phyloP scores from a whole-genome alignment of 345 rosid species.

The Aurinia saxatilis region DNA sequence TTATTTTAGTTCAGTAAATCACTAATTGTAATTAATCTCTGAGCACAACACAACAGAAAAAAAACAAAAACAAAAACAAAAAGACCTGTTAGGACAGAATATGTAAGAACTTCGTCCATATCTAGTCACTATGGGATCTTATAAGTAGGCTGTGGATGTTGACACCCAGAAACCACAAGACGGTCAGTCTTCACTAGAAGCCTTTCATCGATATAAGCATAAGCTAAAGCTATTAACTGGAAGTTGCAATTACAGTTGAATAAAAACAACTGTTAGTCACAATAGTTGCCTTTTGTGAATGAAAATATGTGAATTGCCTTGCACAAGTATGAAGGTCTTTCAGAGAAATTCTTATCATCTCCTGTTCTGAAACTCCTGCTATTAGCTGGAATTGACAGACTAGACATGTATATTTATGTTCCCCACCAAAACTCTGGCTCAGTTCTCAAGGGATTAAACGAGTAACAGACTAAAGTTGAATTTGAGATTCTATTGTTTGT shows the following conservation, averaged over 20 bases:
- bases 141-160: background rate
- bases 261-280: background rate
- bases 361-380: conserved; percentile 84
- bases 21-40: background rate
- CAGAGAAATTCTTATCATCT: conserved; percentile 76
- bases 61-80: too few species aligned
- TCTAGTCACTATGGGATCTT: background rate
- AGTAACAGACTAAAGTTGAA: background rate
- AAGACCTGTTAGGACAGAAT: background rate
- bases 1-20: background rate
- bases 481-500: background rate
- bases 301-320: conserved; percentile 12
- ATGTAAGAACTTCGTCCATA: background rate
- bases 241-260: background rate
- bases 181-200: background rate
- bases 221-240: background rate
- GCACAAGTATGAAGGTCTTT: conserved; percentile 95
- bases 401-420: conserved; percentile 52
- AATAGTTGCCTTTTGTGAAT: background rate
- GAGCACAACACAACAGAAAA: background rate
- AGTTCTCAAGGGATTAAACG: background rate
- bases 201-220: background rate
- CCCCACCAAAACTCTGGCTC: background rate
- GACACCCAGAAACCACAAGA: background rate
- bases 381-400: conserved; percentile 81